Conservation (phyloP, 2,329 filamentous ascomycete species). For the Cladophialophora chaetospira region DNA sequence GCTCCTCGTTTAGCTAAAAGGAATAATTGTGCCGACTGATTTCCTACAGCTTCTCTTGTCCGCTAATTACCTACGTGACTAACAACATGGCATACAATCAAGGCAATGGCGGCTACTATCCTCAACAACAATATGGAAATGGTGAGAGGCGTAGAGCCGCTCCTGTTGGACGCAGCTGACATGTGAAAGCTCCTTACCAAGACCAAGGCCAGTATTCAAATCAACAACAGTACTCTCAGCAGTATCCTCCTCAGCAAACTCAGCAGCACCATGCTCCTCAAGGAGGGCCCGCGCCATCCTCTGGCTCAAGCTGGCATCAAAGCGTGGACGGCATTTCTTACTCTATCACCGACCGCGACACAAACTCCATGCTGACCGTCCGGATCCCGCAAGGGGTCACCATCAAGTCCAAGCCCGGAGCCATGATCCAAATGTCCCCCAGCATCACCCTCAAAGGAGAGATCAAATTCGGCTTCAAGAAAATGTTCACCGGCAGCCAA, state of each 20-base stretch:
- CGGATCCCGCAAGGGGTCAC: constrained; percentile 14
- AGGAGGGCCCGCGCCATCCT: not conserved
- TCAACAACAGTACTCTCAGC: constrained; percentile 7
- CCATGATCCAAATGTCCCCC: constrained; percentile 28
- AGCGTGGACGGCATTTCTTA: constrained; percentile 16
- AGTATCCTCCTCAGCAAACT: constrained; percentile 1
- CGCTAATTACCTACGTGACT: not conserved
- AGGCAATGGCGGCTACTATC: constrained; percentile 1
- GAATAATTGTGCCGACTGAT: not conserved
- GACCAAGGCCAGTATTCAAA: constrained; percentile 9
- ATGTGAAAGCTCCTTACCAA: constrained; percentile 6
- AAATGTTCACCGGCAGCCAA: constrained; percentile 26
- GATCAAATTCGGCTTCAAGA: constrained; percentile 27
- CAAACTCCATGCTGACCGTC: constrained; percentile 24
- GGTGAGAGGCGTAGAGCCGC: not conserved
- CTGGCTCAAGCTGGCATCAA: constrained; percentile 6
- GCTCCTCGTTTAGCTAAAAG: not conserved
- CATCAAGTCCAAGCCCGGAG: constrained; percentile 23
- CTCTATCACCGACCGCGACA: constrained; percentile 26
- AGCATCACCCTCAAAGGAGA: constrained; percentile 22
- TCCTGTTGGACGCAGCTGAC: not conserved
- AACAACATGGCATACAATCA: constrained; percentile 10
- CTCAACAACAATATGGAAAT: constrained; percentile 8
- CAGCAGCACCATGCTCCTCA: constrained; percentile 6
- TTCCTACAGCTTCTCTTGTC: not conserved